These are phyloP conservation scores for Thielaviopsis musarum DNA, from an alignment of 2,329 filamentous ascomycete genomes.

Conservation along the genomic window DNA sequence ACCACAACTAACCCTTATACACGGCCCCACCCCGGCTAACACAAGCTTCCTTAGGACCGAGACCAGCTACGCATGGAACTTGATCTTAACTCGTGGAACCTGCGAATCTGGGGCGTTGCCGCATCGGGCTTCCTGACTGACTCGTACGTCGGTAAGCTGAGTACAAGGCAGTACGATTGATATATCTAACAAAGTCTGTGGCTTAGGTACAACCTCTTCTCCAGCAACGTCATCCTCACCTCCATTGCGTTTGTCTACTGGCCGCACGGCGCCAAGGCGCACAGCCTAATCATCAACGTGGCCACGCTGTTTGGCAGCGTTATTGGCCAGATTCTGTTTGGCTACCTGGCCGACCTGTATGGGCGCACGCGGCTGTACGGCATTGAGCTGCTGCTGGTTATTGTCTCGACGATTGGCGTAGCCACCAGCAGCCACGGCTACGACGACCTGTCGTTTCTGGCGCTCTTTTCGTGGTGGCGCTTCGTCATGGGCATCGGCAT, in stretches of 20 bases:
- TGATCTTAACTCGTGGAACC: slow-evolving; percentile 36
- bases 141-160: slow-evolving; percentile 23
- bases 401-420: slow-evolving; percentile 39
- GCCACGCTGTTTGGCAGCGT: slow-evolving; percentile 36
- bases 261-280: slow-evolving; percentile 27
- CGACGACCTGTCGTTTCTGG: slow-evolving; percentile 31
- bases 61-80: slow-evolving; percentile 35
- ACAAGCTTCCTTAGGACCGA: slow-evolving; percentile 24
- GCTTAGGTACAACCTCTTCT: slow-evolving; percentile 34
- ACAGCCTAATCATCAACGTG: slow-evolving; percentile 32
- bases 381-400: slow-evolving; percentile 38
- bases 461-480: slow-evolving; percentile 35
- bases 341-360: slow-evolving; percentile 35
- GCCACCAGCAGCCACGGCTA: slow-evolving; percentile 35
- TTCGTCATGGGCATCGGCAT: slow-evolving; percentile 41
- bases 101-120: slow-evolving; percentile 37
- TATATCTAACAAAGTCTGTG: neutral
- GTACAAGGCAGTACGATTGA: neutral
- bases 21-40: neutral
- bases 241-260: slow-evolving; percentile 37
- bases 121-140: slow-evolving; percentile 37
- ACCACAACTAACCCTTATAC: neutral
- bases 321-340: slow-evolving; percentile 34
- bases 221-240: slow-evolving; percentile 36
- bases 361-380: slow-evolving; percentile 39